phyloP scores from a whole-genome alignment of 768 basidiomycete species.

The Agaricus blazei region DNA sequence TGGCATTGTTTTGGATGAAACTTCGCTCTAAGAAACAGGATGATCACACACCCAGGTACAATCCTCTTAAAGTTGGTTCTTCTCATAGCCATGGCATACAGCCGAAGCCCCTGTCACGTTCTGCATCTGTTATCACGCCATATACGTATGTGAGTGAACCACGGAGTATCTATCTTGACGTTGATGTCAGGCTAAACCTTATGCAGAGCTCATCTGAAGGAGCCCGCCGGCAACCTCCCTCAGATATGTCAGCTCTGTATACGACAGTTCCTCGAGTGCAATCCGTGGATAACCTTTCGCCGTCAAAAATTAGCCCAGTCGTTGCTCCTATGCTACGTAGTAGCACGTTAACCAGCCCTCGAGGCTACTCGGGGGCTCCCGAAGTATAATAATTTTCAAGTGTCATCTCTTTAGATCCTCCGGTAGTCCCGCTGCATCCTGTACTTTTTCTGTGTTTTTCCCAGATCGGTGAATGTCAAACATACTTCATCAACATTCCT shows the following conservation, averaged over 20 bases:
- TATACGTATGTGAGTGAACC: slow-evolving; percentile 6
- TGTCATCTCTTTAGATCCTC: neutral
- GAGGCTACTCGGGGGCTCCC: slow-evolving; percentile 26
- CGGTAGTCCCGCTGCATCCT: neutral
- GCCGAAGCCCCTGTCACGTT: slow-evolving; percentile 1
- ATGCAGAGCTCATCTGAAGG: slow-evolving; percentile 18
- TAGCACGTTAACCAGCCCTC: neutral
- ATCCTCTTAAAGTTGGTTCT: neutral
- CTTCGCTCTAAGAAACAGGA: slow-evolving; percentile 17
- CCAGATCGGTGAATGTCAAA: neutral
- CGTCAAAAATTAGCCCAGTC: no score
- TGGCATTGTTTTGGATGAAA: slow-evolving; percentile 34
- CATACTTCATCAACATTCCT: no score
- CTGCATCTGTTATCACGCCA: slow-evolving; percentile 1
- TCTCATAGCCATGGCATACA: neutral
- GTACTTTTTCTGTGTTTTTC: neutral
- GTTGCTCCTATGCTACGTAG: neutral
- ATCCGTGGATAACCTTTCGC: slow-evolving; percentile 23
- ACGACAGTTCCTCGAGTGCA: slow-evolving; percentile 22
- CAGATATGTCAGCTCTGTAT: slow-evolving; percentile 23
- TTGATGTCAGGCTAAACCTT: neutral
- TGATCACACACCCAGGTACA: neutral
- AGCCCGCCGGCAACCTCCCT: slow-evolving; percentile 18
- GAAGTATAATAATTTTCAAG: slow-evolving; percentile 20
- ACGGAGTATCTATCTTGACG: neutral